Conservation (phyloP, 305 asterid genomes). For the Striga hermonthica region DNA sequence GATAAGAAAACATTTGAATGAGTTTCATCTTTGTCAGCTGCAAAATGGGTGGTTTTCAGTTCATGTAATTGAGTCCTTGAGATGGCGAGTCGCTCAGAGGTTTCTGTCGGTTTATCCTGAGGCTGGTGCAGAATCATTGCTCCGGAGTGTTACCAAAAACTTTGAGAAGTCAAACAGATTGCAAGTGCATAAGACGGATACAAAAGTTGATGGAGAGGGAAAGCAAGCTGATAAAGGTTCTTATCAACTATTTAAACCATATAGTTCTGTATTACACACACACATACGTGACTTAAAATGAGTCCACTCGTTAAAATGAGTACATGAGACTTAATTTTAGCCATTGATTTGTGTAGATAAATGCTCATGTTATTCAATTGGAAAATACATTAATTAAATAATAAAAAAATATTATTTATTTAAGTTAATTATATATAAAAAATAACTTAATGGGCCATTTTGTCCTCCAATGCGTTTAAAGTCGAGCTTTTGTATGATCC, state of each 20-base stretch:
- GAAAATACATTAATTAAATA: too few relatives aligned
- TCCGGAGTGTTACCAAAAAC: conserved; percentile 50
- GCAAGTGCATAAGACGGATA: conserved; percentile 40
- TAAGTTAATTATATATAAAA: too few relatives aligned
- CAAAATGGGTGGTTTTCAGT: conserved; percentile 84
- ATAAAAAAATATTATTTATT: too few relatives aligned
- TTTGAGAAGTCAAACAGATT: conserved; percentile 65
- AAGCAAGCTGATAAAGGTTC: conserved; percentile 53
- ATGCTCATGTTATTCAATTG: too few relatives aligned
- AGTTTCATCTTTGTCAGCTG: conserved; percentile 46
- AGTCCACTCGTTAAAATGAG: too few relatives aligned
- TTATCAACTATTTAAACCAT: conserved; percentile 24
- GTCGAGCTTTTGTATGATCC: conserved; percentile 5
- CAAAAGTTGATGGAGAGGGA: conserved; percentile 43
- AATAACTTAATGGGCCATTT: neutral
- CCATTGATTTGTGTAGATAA: too few relatives aligned
- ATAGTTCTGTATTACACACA: conserved; percentile 12
- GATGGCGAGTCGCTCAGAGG: conserved; percentile 72
- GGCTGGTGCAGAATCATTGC: conserved; percentile 61
- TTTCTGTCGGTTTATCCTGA: conserved; percentile 73
- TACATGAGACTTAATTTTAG: too few relatives aligned
- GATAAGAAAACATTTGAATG: conserved; percentile 13
- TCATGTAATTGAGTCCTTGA: conserved; percentile 52
- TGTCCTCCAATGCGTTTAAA: neutral
- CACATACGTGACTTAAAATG: too few relatives aligned